Percentiles rank a stretch among this genome's conserved stretches.
phyloP scores from a whole-genome alignment of 768 basidiomycete species.

The Tricholoma saponaceum region DNA sequence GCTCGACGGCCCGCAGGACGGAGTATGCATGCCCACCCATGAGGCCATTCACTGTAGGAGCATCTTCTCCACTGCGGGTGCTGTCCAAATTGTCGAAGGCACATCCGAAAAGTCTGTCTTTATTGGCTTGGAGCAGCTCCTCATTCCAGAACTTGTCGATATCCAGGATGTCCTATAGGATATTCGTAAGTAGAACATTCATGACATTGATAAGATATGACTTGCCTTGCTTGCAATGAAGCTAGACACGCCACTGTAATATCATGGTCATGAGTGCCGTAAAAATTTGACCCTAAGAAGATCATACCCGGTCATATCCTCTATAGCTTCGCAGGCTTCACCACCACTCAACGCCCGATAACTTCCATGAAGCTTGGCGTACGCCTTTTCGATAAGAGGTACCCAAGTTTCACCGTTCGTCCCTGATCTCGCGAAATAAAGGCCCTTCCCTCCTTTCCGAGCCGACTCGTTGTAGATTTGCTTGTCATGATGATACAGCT shows the following conservation, averaged over 20 bases:
- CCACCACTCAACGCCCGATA: conserved; percentile 42
- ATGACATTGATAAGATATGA: no score
- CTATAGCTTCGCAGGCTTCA: no score
- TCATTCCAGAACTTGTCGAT: conserved; percentile 45
- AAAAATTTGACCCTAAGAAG: background rate
- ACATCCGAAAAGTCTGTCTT: conserved; percentile 48
- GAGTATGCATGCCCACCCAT: conserved; percentile 42
- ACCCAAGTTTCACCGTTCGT: no score
- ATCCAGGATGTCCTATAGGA: conserved; percentile 42
- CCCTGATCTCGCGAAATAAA: no score
- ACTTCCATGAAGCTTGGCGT: no score
- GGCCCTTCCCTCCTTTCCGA: no score
- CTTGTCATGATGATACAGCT: no score
- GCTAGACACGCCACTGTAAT: conserved; percentile 19
- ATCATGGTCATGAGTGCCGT: background rate
- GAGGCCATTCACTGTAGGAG: conserved; percentile 31
- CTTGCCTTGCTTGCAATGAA: no score
- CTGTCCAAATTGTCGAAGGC: conserved; percentile 31
- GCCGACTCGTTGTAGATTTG: no score
- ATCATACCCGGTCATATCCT: conserved; percentile 50
- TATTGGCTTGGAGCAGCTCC: conserved; percentile 41
- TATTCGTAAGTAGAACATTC: no score
- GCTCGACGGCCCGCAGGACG: no score
- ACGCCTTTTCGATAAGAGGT: no score
- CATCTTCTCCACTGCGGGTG: conserved; percentile 23